Evolutionary conservation across 148 eudicot genomes (phyloP), one percentile per base, ranked within the genome.

Genomic region (Nepenthes gracilis): DNA sequence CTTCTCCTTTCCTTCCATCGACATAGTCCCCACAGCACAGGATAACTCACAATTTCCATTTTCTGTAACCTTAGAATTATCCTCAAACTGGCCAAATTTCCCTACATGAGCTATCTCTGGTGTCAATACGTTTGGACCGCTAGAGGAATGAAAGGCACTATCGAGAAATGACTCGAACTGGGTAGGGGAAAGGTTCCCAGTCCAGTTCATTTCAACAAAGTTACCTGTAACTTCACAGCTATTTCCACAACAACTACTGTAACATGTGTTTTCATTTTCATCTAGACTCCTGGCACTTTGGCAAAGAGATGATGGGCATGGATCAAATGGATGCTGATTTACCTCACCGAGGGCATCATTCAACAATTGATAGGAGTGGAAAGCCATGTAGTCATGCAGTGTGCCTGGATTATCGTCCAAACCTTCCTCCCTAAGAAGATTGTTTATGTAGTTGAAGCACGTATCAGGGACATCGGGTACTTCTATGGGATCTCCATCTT

Each of bases 391-490:
- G 47, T 78, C 78, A 6, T 78, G 65, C 6, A 78, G 69, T 0
- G 76, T 68, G 2, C 66, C 67, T 8, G 72, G 64, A 4, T 38
- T 38, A 13, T 78, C 82, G 47, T 71, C 68, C 6, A 67, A 54
- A 13, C 50, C 65, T 11, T 71, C 70, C n/a, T 78, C 78, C 54
- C 61, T 65, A 1, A 78, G 66, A 38, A 78, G 75, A 33, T 65
- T 65, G 57, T 47, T 74, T 43, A 78, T 78, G 66, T 78, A 78
- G 40, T 78, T 74, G 63, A 74, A 71, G 37, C 82, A 74, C 4
- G 82, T 74, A 37, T 71, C 68, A 14, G 82, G 82, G 5, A 78
- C 70, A 4, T 74, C 78, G 12, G 82, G 82, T 2, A 78, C 60
- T 38, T 78, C 78, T 36, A 55, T 40, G 2, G 43, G 59, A 60